Conservation (phyloP, 177 flowering plant genomes). For the Tripterygium wilfordii region DNA sequence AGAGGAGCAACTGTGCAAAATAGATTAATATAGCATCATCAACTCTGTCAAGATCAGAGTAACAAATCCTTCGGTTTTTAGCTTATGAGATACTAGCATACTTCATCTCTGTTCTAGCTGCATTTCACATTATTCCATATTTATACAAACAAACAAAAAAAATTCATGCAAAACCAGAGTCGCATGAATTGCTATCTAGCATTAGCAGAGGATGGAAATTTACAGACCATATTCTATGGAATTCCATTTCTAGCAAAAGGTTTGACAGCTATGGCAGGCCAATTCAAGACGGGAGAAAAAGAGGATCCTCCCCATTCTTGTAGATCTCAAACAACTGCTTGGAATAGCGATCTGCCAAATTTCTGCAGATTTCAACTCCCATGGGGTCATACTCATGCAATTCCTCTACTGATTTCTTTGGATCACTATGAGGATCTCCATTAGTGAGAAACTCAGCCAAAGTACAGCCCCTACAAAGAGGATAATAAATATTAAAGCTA, state of each 20-base stretch:
- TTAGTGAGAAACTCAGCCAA: conserved; percentile 53
- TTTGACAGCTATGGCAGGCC: not conserved
- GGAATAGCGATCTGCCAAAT: conserved; percentile 45
- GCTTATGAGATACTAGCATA: too few species aligned
- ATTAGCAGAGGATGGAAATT: not conserved
- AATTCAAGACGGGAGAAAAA: conserved; percentile 22
- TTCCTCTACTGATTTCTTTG: conserved; percentile 45
- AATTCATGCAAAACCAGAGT: too few species aligned
- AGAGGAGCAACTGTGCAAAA: too few species aligned
- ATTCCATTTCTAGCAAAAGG: not conserved
- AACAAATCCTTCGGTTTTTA: too few species aligned
- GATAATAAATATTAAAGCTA: not conserved
- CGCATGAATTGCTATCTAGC: too few species aligned
- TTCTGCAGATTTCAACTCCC: conserved; percentile 39
- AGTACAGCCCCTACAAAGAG: conserved; percentile 31
- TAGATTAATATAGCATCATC: too few species aligned
- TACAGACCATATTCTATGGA: conserved; percentile 2
- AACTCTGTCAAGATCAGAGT: too few species aligned
- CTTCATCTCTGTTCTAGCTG: too few species aligned
- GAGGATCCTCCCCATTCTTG: conserved; percentile 56
- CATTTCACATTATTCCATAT: too few species aligned
- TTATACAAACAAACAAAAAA: too few species aligned
- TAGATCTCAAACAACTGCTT: conserved; percentile 58
- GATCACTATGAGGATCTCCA: conserved; percentile 37
- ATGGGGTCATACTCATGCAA: conserved; percentile 26